Base-by-base conservation (phyloP, 2,329 filamentous ascomycete genomes). In the Orbilia oligospora region DNA sequence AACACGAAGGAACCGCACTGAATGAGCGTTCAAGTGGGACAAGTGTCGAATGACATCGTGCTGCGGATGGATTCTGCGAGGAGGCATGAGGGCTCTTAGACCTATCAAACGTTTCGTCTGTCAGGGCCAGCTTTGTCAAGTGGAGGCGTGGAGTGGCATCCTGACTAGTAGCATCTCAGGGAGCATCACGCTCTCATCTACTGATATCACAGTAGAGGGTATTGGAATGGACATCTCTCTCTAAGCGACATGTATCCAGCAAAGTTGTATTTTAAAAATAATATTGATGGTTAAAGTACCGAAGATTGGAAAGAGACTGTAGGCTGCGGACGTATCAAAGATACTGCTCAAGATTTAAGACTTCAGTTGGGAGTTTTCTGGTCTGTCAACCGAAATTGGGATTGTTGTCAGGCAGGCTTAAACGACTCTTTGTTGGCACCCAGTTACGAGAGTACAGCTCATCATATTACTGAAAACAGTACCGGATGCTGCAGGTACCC, bases 401-500 rank as follows among this genome's bases (percentile, higher is more conserved):
- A 71, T 67, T 61, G 63, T 66, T 77, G 61, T 66, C 72, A 58
- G 58, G 30, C 33, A 38, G 51, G 24, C 27, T n/a, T 48, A 58
- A 64, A 18, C 27, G 5, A n/a, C 68, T 64, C 75, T 69, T 78
- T 78, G 75, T 72, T 78, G 75, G 75, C 75, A 78, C 18, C 48
- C 24, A 55, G 44, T 49, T 58, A n/a, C 48, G 38, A 63, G 51
- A 36, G 67, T 72, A 78, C 75, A 78, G 63, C 75, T 78, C 75
- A 78, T 78, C 68, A 69, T 55, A 33, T 51, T 46, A 58, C 63
- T 58, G 61, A 65, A 65, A 66, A 65, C 61, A 46, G 61, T 30
- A 44, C 20, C 24, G 64, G 55, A 53, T 58, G 30, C 75, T 78
- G 75, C 75, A 72, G 75, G 75, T 78, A 78, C 75, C 75, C 75